Percentiles rank a stretch among this genome's conserved stretches.
phyloP scores from a whole-genome alignment of 1,284 basidiomycete genomes.

The Thelephora terrestris region DNA sequence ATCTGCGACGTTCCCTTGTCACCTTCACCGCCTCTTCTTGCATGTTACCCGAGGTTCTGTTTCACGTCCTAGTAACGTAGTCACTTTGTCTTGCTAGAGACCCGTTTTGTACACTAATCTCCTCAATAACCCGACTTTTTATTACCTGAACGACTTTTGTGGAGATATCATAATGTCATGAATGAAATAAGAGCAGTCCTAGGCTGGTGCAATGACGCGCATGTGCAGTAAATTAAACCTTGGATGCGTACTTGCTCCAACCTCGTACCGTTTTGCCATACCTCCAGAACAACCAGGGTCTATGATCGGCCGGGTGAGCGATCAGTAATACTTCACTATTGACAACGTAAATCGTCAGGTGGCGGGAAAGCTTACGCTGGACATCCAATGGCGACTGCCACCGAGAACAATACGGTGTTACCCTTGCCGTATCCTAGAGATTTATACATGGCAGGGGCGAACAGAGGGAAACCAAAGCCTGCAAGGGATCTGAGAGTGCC shows the following conservation, averaged over 20 bases:
- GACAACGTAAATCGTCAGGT: neutral
- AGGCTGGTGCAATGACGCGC: too few relatives aligned
- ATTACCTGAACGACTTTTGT: too few relatives aligned
- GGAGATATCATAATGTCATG: too few relatives aligned
- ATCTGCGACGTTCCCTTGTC: too few relatives aligned
- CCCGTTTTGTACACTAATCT: too few relatives aligned
- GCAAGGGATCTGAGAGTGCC: conserved; percentile 47
- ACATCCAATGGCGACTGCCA: conserved; percentile 49
- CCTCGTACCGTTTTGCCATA: conserved; percentile 38
- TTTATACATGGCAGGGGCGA: conserved; percentile 55
- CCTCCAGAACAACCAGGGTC: conserved; percentile 44
- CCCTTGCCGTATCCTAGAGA: conserved; percentile 57
- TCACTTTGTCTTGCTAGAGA: too few relatives aligned
- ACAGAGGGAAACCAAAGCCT: conserved; percentile 60
- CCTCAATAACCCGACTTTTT: too few relatives aligned
- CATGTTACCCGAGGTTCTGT: too few relatives aligned
- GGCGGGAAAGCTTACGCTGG: conserved; percentile 39
- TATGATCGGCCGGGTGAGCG: conserved; percentile 11
- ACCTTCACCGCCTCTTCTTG: too few relatives aligned
- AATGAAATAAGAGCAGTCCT: too few relatives aligned
- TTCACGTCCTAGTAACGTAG: too few relatives aligned
- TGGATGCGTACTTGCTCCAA: conserved; percentile 20
- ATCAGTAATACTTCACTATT: neutral
- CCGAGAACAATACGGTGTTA: conserved; percentile 45
- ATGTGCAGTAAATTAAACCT: neutral